Base-by-base conservation (phyloP, 257 asterid species). In the Scutellaria galericulata region DNA sequence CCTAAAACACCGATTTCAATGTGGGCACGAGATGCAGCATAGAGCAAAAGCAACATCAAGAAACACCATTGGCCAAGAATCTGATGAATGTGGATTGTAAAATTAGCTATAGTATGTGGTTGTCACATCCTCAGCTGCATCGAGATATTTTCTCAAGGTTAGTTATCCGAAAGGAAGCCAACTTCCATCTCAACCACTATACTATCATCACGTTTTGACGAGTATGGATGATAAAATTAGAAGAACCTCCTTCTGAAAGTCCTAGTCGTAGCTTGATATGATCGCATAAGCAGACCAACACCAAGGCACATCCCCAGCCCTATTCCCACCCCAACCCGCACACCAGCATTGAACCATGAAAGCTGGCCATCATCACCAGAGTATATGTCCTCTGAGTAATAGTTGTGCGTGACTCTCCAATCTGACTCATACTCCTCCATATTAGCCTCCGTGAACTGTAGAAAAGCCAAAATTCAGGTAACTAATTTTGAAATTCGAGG, bases 221-320 rank as follows among this genome's bases (percentile, higher is more conserved):
- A 31, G 37, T 31, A 31, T 31, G 37, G 5, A 31, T 31, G 37
- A 5, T 31, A 31, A 31, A 31, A 31, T 65, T 73, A 86, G 76
- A 82, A 86, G 71, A 86, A 83, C 72, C 83, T 78, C 77, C 86
- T 83, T 72, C 83, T 74, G 76, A 83, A 76, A 76, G 53, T 83
- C 44, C 85, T 71, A 3, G 88, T 81, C 4, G 87, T 85, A 51
- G 85, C 81, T 74, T 83, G 85, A 77, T 87, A 87, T 1, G 88
- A 81, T 35, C 83, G 78, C 81, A 87, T 72, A 7, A 87, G 88
- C 18, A 83, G 77, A 53, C 88, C 90, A 58, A 83, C 88, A 22
- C 90, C 92, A 39, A 87, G 79, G 81, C 90, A 87, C 83, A 87
- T 83, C 35, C 88, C 89, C 22, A 87, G 85, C 64, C 90, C 84